A percentile compares a stretch with the other conserved stretches of the same genome.
Evolutionary conservation across 2,329 filamentous ascomycete genomes (phyloP).

Genomic region (Hawksworthiomyces lignivorus): DNA sequence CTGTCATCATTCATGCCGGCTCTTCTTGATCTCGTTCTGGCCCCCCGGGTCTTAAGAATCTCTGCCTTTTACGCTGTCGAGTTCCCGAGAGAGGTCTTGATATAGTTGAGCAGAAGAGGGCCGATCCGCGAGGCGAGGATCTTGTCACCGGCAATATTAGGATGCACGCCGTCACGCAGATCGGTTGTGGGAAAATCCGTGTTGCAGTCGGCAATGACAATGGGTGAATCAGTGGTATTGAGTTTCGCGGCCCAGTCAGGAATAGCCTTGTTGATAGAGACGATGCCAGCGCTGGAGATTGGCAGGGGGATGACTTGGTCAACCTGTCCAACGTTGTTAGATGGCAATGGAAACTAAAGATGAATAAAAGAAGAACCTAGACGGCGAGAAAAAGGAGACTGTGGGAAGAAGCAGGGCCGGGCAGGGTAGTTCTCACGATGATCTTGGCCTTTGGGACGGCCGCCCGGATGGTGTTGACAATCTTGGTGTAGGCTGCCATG

Average conservation of each 20-base stretch:
- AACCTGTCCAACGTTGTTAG: conserved; percentile 20
- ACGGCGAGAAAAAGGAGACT: neutral
- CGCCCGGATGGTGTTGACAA: conserved; percentile 29
- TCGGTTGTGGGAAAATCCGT: conserved; percentile 25
- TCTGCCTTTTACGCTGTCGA: no score
- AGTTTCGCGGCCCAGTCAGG: conserved; percentile 26
- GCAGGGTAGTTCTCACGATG: conserved; percentile 30
- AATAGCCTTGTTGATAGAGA: conserved; percentile 17
- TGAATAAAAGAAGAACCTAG: neutral
- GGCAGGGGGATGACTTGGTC: conserved; percentile 32
- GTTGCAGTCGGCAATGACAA: conserved; percentile 31
- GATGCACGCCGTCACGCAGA: conserved; percentile 33
- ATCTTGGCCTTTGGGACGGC: conserved; percentile 31
- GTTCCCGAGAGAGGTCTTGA: no score
- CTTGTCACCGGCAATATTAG: conserved; percentile 27
- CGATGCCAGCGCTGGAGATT: conserved; percentile 19
- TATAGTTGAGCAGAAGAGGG: conserved; percentile 25
- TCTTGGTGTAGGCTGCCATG: conserved; percentile 30
- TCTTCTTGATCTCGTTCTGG: no score
- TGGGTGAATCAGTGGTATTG: conserved; percentile 30
- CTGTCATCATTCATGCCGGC: no score
- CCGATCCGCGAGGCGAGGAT: conserved; percentile 25
- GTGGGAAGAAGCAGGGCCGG: no score
- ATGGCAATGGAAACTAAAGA: neutral
- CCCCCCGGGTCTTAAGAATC: no score